A percentile compares a stretch with the other conserved stretches of the same genome.
Evolutionary conservation across 805 yeast genomes (phyloP).

Genomic region (Saccharomycopsis javanensis): DNA sequence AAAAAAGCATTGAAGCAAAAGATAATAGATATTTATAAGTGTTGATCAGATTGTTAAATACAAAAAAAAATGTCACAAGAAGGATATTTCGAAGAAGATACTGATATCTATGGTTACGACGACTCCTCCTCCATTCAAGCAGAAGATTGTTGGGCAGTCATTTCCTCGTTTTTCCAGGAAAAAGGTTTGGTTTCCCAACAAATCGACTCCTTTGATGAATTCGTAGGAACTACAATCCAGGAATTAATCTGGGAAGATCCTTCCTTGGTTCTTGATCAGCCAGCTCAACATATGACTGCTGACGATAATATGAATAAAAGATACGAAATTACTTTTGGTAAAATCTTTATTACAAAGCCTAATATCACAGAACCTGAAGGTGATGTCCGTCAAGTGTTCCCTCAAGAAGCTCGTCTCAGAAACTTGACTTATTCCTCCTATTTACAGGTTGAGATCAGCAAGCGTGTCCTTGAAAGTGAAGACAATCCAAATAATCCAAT

Average conservation of each 20-base stretch:
- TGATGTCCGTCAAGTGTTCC: slow-evolving; percentile 96
- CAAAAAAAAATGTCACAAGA: not conserved
- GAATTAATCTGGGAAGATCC: slow-evolving; percentile 95
- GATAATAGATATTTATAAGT: too few species aligned
- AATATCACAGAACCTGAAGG: slow-evolving; percentile 99
- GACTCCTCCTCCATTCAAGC: slow-evolving; percentile 70
- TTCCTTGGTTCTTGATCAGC: slow-evolving; percentile 88
- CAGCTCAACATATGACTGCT: slow-evolving; percentile 94
- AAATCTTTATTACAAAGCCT: slow-evolving; percentile 91
- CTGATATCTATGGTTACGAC: slow-evolving; percentile 66
- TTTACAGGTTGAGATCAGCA: slow-evolving; percentile 89
- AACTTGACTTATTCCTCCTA: slow-evolving; percentile 95
- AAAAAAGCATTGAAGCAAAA: too few species aligned
- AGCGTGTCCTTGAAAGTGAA: slow-evolving; percentile 73
- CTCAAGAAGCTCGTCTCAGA: slow-evolving; percentile 96
- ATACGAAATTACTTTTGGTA: slow-evolving; percentile 95
- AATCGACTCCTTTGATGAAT: slow-evolving; percentile 95
- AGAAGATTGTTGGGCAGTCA: slow-evolving; percentile 99
- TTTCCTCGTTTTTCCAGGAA: slow-evolving; percentile 89
- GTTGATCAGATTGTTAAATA: too few species aligned
- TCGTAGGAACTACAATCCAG: slow-evolving; percentile 92
- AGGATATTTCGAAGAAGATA: slow-evolving; percentile 25
- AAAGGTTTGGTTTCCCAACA: slow-evolving; percentile 97
- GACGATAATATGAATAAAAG: slow-evolving; percentile 84
- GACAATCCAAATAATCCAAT: slow-evolving; percentile 45